phyloP scores from a whole-genome alignment of 148 eudicot genomes.

The Bassia scoparia region DNA sequence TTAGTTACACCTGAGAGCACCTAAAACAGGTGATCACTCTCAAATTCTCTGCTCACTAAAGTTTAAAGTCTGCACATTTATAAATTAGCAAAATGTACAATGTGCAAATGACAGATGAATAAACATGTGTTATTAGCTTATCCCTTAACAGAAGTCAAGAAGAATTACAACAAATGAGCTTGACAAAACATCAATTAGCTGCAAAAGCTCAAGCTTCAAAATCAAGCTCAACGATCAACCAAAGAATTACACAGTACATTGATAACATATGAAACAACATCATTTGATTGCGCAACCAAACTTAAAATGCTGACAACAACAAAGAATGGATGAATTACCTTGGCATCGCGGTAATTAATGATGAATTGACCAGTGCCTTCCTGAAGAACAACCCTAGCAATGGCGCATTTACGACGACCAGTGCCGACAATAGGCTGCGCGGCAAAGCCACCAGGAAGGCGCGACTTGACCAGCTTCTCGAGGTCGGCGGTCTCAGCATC shows the following conservation, averaged over 20 bases:
- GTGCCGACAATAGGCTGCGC: conserved; percentile 75
- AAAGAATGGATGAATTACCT: conserved; percentile 30
- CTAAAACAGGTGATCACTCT: too few species aligned
- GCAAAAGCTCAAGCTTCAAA: background rate
- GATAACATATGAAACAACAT: too few species aligned
- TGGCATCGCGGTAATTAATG: conserved; percentile 83
- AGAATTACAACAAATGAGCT: background rate
- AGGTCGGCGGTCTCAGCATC: conserved; percentile 41
- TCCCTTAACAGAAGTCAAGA: background rate
- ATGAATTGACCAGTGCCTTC: conserved; percentile 76
- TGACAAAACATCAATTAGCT: background rate
- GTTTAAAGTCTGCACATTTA: too few species aligned
- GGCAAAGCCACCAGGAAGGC: conserved; percentile 92
- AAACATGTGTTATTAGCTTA: too few species aligned
- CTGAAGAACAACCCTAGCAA: conserved; percentile 87
- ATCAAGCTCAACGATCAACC: too few species aligned
- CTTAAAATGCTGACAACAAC: too few species aligned
- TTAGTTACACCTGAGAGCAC: too few species aligned
- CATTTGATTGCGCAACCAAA: too few species aligned
- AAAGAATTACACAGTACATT: too few species aligned
- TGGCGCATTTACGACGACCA: conserved; percentile 78
- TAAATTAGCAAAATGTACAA: too few species aligned
- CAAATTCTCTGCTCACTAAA: too few species aligned
- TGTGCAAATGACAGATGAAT: too few species aligned
- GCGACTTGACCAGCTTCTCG: conserved; percentile 59